Evolutionary conservation across 108 stramenopile genomes (phyloP).

Genomic region (Nannochloropsis gaditana): DNA sequence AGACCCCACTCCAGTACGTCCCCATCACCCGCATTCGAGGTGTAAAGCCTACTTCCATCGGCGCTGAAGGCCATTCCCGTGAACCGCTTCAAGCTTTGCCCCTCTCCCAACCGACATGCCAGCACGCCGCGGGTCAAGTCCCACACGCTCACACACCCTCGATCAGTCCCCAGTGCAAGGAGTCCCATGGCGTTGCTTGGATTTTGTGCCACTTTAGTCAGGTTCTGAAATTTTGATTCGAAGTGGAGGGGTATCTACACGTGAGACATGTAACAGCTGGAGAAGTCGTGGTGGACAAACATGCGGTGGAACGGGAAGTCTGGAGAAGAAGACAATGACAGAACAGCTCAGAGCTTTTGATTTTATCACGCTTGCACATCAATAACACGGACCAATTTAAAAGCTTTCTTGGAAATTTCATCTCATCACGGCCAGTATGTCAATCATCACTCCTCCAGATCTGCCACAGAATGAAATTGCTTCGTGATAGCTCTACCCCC

Average conservation of each 20-base stretch:
- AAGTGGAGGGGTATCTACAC: too few species aligned
- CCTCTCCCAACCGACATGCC: slow-evolving; percentile 33
- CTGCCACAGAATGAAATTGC: not conserved
- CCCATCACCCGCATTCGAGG: slow-evolving; percentile 28
- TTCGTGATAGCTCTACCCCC: too few species aligned
- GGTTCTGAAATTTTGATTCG: not conserved
- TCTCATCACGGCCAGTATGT: not conserved
- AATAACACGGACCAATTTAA: slow-evolving; percentile 20
- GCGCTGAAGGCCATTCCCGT: slow-evolving; percentile 33
- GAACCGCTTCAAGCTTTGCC: slow-evolving; percentile 27
- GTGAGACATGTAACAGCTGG: too few species aligned
- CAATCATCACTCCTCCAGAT: not conserved
- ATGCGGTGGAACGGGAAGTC: not conserved
- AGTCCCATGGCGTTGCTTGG: slow-evolving; percentile 24
- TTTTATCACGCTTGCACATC: slow-evolving; percentile 1
- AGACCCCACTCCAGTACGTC: slow-evolving; percentile 42
- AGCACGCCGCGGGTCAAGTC: slow-evolving; percentile 37
- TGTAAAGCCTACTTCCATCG: slow-evolving; percentile 27
- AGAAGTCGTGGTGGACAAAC: too few species aligned
- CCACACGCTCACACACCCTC: slow-evolving; percentile 37
- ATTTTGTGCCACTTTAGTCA: slow-evolving; percentile 9
- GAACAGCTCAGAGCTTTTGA: not conserved
- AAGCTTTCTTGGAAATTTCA: not conserved
- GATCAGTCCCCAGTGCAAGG: slow-evolving; percentile 33
- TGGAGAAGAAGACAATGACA: not conserved